Evolutionary conservation across 257 asterid species (phyloP).

Genomic region (Gentiana macrophylla): DNA sequence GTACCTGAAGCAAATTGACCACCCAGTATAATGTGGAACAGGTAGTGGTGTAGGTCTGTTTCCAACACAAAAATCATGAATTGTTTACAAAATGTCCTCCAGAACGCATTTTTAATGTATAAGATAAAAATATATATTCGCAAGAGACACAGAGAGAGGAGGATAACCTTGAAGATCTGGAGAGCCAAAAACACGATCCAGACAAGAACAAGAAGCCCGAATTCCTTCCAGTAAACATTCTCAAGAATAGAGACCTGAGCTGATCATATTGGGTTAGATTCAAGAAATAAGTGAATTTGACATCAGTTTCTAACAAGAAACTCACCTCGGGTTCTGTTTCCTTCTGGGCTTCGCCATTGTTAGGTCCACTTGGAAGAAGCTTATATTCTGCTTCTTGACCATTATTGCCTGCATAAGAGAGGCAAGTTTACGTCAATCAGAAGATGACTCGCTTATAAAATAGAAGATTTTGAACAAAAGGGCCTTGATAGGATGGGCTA

Average conservation of each 20-base stretch:
- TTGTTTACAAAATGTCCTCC: conserved; percentile 2
- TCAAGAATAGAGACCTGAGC: conserved; percentile 59
- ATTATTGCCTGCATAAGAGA: conserved; percentile 28
- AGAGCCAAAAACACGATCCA: conserved; percentile 81
- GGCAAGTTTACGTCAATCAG: conserved; percentile 1
- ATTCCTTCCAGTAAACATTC: conserved; percentile 89
- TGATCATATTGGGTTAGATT: conserved; percentile 10
- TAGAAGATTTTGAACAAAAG: background rate
- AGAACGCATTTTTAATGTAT: background rate
- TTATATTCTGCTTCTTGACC: conserved; percentile 62
- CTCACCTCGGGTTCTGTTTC: conserved; percentile 48
- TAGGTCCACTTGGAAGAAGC: conserved; percentile 71
- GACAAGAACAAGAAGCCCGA: conserved; percentile 70
- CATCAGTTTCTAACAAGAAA: conserved; percentile 3
- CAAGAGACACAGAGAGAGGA: conserved; percentile 3
- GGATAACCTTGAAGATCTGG: conserved; percentile 66
- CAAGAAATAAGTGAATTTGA: conserved; percentile 2
- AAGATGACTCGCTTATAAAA: background rate
- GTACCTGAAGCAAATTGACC: conserved; percentile 88
- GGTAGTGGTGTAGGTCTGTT: conserved; percentile 50
- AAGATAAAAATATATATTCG: background rate
- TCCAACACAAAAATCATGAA: conserved; percentile 17
- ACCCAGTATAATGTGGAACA: conserved; percentile 75
- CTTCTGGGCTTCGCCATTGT: conserved; percentile 20
- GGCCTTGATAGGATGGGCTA: background rate